A percentile compares a stretch with the other conserved stretches of the same genome.
phyloP scores from a whole-genome alignment of 331 rosid genomes.

The Ulmus americana region DNA sequence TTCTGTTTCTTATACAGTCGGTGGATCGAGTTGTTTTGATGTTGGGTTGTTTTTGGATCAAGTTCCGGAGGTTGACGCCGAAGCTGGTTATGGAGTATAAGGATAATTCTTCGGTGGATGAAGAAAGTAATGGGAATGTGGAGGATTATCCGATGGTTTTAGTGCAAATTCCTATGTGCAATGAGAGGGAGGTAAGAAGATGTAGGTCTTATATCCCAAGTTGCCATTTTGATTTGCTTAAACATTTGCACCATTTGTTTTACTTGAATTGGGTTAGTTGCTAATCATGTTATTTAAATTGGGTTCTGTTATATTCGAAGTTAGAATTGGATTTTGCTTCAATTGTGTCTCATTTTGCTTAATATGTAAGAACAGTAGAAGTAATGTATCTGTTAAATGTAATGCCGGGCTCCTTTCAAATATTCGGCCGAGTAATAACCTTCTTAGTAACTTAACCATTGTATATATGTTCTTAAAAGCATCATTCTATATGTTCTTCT shows the following conservation, averaged over 20 bases:
- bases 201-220: constrained; percentile 60
- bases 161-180: constrained; percentile 97
- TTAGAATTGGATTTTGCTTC: background rate
- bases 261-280: background rate
- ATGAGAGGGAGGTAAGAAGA: constrained; percentile 98
- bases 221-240: constrained; percentile 1
- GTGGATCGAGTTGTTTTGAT: constrained; percentile 72
- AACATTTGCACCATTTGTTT: background rate
- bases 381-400: no score
- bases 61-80: constrained; percentile 62
- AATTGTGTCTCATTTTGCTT: background rate
- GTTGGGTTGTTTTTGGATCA: constrained; percentile 92
- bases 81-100: constrained; percentile 49
- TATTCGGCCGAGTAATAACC: no score
- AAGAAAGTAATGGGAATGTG: constrained; percentile 30
- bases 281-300: no score
- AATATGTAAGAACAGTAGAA: no score
- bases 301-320: background rate
- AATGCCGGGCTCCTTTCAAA: no score
- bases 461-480: no score
- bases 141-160: constrained; percentile 86
- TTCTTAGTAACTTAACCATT: no score
- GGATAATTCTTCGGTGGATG: constrained; percentile 20
- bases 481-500: no score
- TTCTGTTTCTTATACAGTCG: constrained; percentile 71